phyloP scores from a whole-genome alignment of 495 filamentous ascomycete species.

The Aspergillus diversus region DNA sequence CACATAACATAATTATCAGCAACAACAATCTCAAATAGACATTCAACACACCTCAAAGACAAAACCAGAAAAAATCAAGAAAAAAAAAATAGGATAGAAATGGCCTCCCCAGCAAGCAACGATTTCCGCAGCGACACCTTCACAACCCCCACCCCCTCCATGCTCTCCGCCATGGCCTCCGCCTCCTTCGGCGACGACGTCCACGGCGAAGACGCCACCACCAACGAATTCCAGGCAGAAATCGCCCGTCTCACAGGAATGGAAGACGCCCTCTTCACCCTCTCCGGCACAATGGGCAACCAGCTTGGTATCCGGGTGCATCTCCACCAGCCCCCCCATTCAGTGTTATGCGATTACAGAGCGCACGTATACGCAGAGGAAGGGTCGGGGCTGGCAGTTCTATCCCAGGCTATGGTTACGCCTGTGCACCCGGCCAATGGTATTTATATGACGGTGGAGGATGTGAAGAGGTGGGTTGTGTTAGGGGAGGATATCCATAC shows the following conservation, averaged over 20 bases:
- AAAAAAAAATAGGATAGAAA: neutral
- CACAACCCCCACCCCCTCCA: slow-evolving; percentile 73
- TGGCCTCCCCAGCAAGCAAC: slow-evolving; percentile 11
- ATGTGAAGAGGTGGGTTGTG: slow-evolving; percentile 57
- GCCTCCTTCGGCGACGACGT: slow-evolving; percentile 73
- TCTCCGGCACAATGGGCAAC: slow-evolving; percentile 87
- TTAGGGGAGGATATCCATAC: slow-evolving; percentile 40
- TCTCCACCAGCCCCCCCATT: slow-evolving; percentile 70
- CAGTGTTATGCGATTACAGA: slow-evolving; percentile 68
- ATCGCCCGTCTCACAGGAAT: slow-evolving; percentile 70
- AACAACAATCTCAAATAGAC: too few relatives aligned
- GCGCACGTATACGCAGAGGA: slow-evolving; percentile 71
- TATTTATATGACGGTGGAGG: slow-evolving; percentile 68
- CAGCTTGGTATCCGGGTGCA: slow-evolving; percentile 71
- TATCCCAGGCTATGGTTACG: slow-evolving; percentile 63
- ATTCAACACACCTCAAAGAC: too few relatives aligned
- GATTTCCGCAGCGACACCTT: slow-evolving; percentile 61
- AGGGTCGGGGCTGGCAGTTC: slow-evolving; percentile 67
- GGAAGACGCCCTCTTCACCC: slow-evolving; percentile 69
- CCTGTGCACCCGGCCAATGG: slow-evolving; percentile 64
- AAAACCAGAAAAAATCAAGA: neutral
- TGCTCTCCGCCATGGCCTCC: slow-evolving; percentile 65
- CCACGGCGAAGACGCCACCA: slow-evolving; percentile 67
- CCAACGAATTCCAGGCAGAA: slow-evolving; percentile 64
- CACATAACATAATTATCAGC: too few relatives aligned